Evolutionary conservation across 306 rosid genomes (phyloP).

Genomic region (Lupinus albus): DNA sequence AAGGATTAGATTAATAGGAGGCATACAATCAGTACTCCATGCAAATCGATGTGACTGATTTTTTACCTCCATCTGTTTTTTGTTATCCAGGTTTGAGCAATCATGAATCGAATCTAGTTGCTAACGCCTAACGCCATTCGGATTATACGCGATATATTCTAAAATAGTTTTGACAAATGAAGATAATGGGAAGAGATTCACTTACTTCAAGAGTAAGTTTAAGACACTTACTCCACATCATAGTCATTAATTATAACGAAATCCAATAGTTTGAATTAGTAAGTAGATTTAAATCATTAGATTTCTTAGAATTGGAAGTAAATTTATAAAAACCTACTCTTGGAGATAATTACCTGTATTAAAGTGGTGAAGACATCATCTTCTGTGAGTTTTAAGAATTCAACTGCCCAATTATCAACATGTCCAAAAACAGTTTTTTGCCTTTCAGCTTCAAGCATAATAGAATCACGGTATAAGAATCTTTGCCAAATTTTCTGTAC

Average conservation of each 20-base stretch:
- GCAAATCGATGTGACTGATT: not conserved
- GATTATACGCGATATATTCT: not conserved
- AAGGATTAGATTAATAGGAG: not conserved
- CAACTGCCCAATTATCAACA: slow-evolving; percentile 73
- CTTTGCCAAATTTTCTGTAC: slow-evolving; percentile 84
- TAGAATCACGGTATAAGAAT: slow-evolving; percentile 74
- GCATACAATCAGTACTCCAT: not conserved
- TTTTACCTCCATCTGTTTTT: not conserved
- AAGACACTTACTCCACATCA: no score
- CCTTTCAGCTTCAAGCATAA: slow-evolving; percentile 91
- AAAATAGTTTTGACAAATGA: slow-evolving; percentile 20
- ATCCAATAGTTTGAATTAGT: no score
- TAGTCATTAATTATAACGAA: no score
- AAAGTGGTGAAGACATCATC: slow-evolving; percentile 75
- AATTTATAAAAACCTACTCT: no score
- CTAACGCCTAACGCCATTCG: not conserved
- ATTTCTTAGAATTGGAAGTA: no score
- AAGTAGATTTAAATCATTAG: no score
- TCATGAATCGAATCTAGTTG: slow-evolving; percentile 22
- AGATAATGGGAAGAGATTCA: no score
- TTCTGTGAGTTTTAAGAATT: slow-evolving; percentile 54
- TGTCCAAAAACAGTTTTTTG: slow-evolving; percentile 57
- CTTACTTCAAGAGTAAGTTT: no score
- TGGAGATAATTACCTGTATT: no score
- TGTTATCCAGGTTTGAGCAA: not conserved